Percentiles rank a stretch among this genome's conserved stretches.
These are phyloP conservation scores for Mycena indigotica DNA, from an alignment of 768 basidiomycete species.

Conservation along the genomic window DNA sequence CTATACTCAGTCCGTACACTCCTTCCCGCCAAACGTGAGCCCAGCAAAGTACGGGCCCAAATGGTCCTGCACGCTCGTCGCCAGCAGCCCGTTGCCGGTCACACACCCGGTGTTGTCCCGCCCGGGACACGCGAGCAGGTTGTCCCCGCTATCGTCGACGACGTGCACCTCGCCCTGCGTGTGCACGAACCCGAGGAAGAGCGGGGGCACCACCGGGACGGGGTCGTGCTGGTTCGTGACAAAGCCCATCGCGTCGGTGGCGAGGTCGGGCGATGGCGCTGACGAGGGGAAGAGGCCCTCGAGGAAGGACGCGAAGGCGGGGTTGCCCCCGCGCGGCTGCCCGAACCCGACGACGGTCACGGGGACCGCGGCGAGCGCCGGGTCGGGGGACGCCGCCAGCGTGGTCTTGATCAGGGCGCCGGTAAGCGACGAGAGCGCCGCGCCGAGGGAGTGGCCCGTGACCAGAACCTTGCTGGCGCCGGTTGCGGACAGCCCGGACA, in stretches of 20 bases:
- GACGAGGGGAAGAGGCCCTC: slow-evolving; percentile 30
- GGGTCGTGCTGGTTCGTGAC: slow-evolving; percentile 46
- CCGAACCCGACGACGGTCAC: slow-evolving; percentile 42
- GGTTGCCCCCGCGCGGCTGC: slow-evolving; percentile 48
- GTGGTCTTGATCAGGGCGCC: slow-evolving; percentile 40
- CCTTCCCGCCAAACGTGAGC: no score
- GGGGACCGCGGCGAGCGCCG: slow-evolving; percentile 12
- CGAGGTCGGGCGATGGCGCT: slow-evolving; percentile 24
- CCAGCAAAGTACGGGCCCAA: slow-evolving; percentile 29
- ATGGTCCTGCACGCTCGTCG: slow-evolving; percentile 11
- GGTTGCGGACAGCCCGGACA: slow-evolving; percentile 31
- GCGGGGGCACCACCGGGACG: slow-evolving; percentile 42
- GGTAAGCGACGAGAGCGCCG: slow-evolving; percentile 50
- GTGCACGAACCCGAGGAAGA: slow-evolving; percentile 40
- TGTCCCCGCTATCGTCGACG: slow-evolving; percentile 23
- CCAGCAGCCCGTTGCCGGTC: slow-evolving; percentile 2
- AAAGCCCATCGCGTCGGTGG: no score
- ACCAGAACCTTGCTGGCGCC: slow-evolving; percentile 38
- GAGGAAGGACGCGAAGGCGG: slow-evolving; percentile 45
- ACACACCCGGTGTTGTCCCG: slow-evolving; percentile 38
- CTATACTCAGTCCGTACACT: no score
- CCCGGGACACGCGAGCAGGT: slow-evolving; percentile 37
- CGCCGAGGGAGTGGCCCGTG: slow-evolving; percentile 47
- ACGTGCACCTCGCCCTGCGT: slow-evolving; percentile 43
- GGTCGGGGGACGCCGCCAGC: slow-evolving; percentile 31